These are phyloP conservation scores for Flagelloscypha sp. DNA, from an alignment of 768 basidiomycete genomes.

Conservation along the genomic window DNA sequence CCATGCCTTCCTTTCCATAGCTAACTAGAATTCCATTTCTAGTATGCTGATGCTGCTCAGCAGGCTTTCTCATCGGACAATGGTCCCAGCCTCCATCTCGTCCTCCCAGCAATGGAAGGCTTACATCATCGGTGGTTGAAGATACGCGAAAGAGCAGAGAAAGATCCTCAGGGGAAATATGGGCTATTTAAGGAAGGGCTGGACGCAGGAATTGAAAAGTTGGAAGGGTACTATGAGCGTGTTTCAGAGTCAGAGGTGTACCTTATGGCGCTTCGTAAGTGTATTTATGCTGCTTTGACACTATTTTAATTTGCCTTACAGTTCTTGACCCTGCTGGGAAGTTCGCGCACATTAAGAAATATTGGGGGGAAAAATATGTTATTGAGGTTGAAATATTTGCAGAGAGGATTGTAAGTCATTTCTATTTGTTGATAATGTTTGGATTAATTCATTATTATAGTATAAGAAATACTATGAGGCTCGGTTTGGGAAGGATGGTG, in stretches of 20 bases:
- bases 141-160: too few relatives aligned
- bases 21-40: neutral
- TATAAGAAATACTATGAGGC: neutral
- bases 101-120: conserved; percentile 20
- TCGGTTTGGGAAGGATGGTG: neutral
- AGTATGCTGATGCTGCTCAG: conserved; percentile 23
- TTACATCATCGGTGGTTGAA: conserved; percentile 23
- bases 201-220: conserved; percentile 13
- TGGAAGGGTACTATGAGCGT: conserved; percentile 18
- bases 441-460: neutral
- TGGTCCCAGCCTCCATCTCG: conserved; percentile 18
- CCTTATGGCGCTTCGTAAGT: too few relatives aligned
- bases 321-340: conserved; percentile 12
- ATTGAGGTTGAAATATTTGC: conserved; percentile 1
- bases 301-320: too few relatives aligned
- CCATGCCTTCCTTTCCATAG: neutral
- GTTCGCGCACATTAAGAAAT: conserved; percentile 10
- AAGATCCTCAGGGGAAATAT: too few relatives aligned
- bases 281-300: neutral
- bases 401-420: conserved; percentile 8
- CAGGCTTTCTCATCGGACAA: conserved; percentile 22
- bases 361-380: conserved; percentile 8
- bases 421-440: neutral
- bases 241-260: too few relatives aligned
- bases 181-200: too few relatives aligned